A percentile compares a stretch with the other conserved stretches of the same genome.
These are phyloP conservation scores for Termitomyces sp. DNA, from an alignment of 768 basidiomycete species.

Conservation along the genomic window DNA sequence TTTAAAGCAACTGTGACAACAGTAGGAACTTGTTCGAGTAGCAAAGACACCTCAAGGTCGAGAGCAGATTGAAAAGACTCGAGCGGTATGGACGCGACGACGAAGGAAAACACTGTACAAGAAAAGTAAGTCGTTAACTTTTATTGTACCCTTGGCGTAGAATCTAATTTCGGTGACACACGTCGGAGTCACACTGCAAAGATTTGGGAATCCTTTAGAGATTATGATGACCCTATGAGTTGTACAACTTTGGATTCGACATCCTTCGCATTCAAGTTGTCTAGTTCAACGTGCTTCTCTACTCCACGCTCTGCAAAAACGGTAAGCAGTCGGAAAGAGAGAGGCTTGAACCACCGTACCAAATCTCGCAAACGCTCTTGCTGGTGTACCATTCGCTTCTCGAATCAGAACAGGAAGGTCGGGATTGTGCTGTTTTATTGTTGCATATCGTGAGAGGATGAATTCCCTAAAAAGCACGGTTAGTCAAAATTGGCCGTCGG, in stretches of 20 bases:
- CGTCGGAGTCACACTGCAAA: not conserved
- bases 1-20: not conserved
- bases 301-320: conserved; percentile 62
- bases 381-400: conserved; percentile 75
- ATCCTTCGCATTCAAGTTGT: conserved; percentile 65
- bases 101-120: too few relatives aligned
- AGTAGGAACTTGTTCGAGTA: not conserved
- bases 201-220: not conserved
- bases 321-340: conserved; percentile 6
- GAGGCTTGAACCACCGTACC: conserved; percentile 44
- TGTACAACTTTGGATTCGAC: conserved; percentile 68
- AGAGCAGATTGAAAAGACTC: not conserved
- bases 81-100: too few relatives aligned
- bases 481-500: not conserved
- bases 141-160: not conserved
- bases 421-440: conserved; percentile 78
- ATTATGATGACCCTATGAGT: conserved; percentile 42
- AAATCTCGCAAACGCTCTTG: conserved; percentile 79
- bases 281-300: conserved; percentile 77
- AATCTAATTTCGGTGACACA: not conserved
- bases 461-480: conserved; percentile 54
- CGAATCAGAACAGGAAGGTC: conserved; percentile 82
- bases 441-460: conserved; percentile 66
- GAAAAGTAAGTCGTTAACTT: not conserved
- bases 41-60: not conserved